Conservation (phyloP, 148 eudicot genomes). For the Chenopodium quinoa region DNA sequence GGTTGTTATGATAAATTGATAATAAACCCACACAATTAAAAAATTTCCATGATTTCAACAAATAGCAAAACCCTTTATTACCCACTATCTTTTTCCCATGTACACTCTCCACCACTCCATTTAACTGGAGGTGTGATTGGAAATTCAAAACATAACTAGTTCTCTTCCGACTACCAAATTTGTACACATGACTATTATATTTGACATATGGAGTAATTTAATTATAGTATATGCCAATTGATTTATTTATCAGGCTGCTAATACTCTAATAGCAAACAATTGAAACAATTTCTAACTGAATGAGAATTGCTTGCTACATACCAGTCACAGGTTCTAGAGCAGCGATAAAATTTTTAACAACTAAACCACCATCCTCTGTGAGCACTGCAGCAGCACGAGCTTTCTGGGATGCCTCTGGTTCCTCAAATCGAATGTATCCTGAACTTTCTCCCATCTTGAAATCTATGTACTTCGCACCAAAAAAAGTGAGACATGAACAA, state of each 20-base stretch:
- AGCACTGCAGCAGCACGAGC: slow-evolving; percentile 88
- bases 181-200: too few relatives aligned
- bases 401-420: slow-evolving; percentile 66
- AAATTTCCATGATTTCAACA: neutral
- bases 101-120: too few relatives aligned
- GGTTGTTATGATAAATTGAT: neutral
- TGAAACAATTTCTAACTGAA: neutral
- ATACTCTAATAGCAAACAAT: neutral
- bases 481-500: neutral
- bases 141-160: too few relatives aligned
- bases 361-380: slow-evolving; percentile 71
- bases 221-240: too few relatives aligned
- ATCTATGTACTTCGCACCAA: slow-evolving; percentile 58
- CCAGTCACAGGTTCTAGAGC: slow-evolving; percentile 75
- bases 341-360: slow-evolving; percentile 72
- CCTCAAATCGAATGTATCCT: slow-evolving; percentile 79
- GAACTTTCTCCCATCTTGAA: slow-evolving; percentile 69
- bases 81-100: too few relatives aligned
- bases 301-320: slow-evolving; percentile 25
- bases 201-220: too few relatives aligned
- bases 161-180: too few relatives aligned
- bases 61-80: neutral
- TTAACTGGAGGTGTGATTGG: too few relatives aligned
- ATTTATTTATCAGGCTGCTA: neutral
- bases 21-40: neutral